Percentiles rank a stretch among this genome's conserved stretches.
phyloP scores from a whole-genome alignment of 2,329 filamentous ascomycete genomes.

The Rhinocladiella mackenziei region DNA sequence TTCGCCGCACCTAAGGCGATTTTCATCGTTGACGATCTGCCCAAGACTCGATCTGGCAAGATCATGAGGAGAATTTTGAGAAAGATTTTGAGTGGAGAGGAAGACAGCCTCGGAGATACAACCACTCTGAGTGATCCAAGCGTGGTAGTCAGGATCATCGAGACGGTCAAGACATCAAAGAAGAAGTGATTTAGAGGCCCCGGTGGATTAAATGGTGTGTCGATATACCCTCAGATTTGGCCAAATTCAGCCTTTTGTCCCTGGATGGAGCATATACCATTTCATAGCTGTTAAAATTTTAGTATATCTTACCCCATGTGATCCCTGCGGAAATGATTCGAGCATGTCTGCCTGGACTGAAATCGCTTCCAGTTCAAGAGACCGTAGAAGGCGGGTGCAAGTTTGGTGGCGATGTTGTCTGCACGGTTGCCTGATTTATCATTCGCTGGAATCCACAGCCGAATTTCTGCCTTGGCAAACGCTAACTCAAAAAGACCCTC shows the following conservation, averaged over 20 bases:
- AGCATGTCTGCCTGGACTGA: too few species aligned
- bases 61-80: constrained; percentile 96
- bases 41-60: constrained; percentile 96
- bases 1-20: constrained; percentile 96
- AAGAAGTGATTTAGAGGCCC: constrained; percentile 36
- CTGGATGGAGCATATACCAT: neutral
- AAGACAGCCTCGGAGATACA: constrained; percentile 91
- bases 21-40: constrained; percentile 84
- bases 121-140: constrained; percentile 84
- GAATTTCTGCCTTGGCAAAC: constrained; percentile 3
- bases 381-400: too few species aligned
- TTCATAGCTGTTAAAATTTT: constrained; percentile 1
- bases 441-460: too few species aligned
- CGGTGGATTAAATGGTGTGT: neutral
- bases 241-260: neutral
- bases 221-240: constrained; percentile 3
- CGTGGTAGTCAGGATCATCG: constrained; percentile 86
- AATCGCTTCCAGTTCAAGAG: too few species aligned
- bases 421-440: too few species aligned
- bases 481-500: constrained; percentile 1
- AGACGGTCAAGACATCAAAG: constrained; percentile 60
- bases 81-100: constrained; percentile 95
- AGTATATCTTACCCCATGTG: neutral
- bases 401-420: too few species aligned
- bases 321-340: too few species aligned